These are phyloP conservation scores for Panicum miliaceum DNA, from an alignment of 176 grass and related monocot genomes.

Conservation along the genomic window DNA sequence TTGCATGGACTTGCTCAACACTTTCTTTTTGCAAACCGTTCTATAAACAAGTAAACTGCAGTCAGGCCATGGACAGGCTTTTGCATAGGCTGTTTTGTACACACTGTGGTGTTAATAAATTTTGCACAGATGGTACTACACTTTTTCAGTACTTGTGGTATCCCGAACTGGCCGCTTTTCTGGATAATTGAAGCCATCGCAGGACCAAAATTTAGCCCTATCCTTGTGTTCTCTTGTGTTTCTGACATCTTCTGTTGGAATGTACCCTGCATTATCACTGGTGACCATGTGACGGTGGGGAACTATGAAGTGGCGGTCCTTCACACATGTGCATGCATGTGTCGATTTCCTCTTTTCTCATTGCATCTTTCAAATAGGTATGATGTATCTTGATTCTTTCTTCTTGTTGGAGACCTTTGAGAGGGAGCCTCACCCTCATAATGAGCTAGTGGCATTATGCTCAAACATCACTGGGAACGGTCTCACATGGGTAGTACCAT, in stretches of 20 bases:
- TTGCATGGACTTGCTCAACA: slow-evolving; percentile 1
- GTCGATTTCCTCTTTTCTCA: slow-evolving; percentile 23
- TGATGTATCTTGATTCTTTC: slow-evolving; percentile 42
- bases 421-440: slow-evolving; percentile 17
- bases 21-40: not conserved
- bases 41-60: not conserved
- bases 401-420: slow-evolving; percentile 43
- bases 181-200: slow-evolving; percentile 29
- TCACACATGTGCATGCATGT: slow-evolving; percentile 62
- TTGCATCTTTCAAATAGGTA: slow-evolving; percentile 37
- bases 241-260: slow-evolving; percentile 30
- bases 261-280: slow-evolving; percentile 48
- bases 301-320: slow-evolving; percentile 50
- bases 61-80: slow-evolving; percentile 11
- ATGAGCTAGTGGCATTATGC: slow-evolving; percentile 44
- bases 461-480: slow-evolving; percentile 22
- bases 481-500: slow-evolving; percentile 38
- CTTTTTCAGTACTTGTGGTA: slow-evolving; percentile 36
- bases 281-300: slow-evolving; percentile 48
- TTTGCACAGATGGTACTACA: slow-evolving; percentile 17
- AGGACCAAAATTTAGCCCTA: slow-evolving; percentile 30
- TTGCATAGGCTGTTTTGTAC: slow-evolving; percentile 10
- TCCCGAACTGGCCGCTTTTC: slow-evolving; percentile 27
- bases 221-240: slow-evolving; percentile 44
- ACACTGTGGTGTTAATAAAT: not conserved